phyloP scores from a whole-genome alignment of 176 grass and related monocot genomes.

The Tuctoria greenei region DNA sequence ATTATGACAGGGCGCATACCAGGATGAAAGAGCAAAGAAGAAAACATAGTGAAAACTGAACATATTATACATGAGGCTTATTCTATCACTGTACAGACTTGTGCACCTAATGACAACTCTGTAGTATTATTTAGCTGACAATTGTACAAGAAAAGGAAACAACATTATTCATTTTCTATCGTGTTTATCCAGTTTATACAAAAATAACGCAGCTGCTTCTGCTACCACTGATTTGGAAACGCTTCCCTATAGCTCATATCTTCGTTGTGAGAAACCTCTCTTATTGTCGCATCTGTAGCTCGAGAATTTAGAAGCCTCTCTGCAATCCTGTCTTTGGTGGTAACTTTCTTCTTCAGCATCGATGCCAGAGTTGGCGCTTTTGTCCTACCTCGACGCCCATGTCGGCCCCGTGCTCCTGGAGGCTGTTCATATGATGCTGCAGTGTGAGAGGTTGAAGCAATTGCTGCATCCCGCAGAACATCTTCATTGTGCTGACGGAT shows the following conservation, averaged over 20 bases:
- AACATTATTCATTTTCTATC: background rate
- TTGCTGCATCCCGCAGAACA: slow-evolving; percentile 67
- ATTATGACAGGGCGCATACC: background rate
- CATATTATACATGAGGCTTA: background rate
- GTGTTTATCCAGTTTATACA: slow-evolving; percentile 9
- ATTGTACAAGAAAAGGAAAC: background rate
- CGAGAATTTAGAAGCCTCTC: slow-evolving; percentile 60
- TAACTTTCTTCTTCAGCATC: slow-evolving; percentile 93
- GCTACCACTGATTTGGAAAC: slow-evolving; percentile 81
- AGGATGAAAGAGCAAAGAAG: background rate
- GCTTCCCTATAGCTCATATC: slow-evolving; percentile 77
- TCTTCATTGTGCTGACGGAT: slow-evolving; percentile 84
- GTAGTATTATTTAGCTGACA: background rate
- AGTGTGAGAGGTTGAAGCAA: slow-evolving; percentile 79
- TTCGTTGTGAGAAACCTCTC: slow-evolving; percentile 47
- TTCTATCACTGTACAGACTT: slow-evolving; percentile 8
- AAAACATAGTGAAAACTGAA: background rate
- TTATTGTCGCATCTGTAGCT: slow-evolving; percentile 50
- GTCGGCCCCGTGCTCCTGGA: slow-evolving; percentile 31
- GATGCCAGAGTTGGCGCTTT: slow-evolving; percentile 78
- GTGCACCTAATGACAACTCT: background rate
- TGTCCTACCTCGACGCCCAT: slow-evolving; percentile 28
- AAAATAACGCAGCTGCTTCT: background rate
- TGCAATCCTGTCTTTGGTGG: slow-evolving; percentile 75
- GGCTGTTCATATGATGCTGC: slow-evolving; percentile 56